Evolutionary conservation across 192 early-diverging fungal species (phyloP), one percentile per base, ranked within the genome.

Genomic region (Podila clonocystis): DNA sequence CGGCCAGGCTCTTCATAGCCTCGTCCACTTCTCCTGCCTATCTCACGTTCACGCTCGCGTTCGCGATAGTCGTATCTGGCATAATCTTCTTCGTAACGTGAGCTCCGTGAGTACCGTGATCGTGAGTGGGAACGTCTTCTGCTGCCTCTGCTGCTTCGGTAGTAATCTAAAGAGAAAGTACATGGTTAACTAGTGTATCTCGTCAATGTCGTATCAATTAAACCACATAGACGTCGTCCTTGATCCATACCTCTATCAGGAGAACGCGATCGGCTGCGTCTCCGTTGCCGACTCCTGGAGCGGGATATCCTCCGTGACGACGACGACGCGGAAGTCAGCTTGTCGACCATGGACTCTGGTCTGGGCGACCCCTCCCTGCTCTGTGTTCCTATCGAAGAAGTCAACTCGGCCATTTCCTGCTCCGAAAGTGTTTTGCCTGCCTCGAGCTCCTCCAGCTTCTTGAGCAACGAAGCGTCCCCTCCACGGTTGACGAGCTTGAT

Each of bases 371-470:
- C 52, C n/a, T 80, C 77, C 8, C 19, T 59, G 38, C 62, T 69
- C 30, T 48, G 41, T 22, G 67, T 9, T 12, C 62, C 62, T 0
- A 73, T 24, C 24, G 72, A 71, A 0, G 77, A 59, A 7, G 77
- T 64, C 1, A 80, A 11, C 36, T 70, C 76, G 20, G 76, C 50
- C 49, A 80, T 68, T 11, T 67, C 70, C 62, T 72, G n/a, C 24
- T 80, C 77, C 5, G 70, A 70, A 22, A 80, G 38, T 5, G 77
- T 65, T 2, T 70, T 70, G 9, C 77, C 77, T 22, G 77, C 65
- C 19, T 80, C 71, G 13, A 80, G 62, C 20, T 80, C 77, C 33
- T 80, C 77, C 22, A 80, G 71, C 58, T 68, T 80, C 49, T 80
- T 80, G 12, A 67, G 36, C 30, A 80, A 28, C 5, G 77, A 63